Conservation (phyloP, 495 filamentous ascomycete species). For the Neurospora sp. region DNA sequence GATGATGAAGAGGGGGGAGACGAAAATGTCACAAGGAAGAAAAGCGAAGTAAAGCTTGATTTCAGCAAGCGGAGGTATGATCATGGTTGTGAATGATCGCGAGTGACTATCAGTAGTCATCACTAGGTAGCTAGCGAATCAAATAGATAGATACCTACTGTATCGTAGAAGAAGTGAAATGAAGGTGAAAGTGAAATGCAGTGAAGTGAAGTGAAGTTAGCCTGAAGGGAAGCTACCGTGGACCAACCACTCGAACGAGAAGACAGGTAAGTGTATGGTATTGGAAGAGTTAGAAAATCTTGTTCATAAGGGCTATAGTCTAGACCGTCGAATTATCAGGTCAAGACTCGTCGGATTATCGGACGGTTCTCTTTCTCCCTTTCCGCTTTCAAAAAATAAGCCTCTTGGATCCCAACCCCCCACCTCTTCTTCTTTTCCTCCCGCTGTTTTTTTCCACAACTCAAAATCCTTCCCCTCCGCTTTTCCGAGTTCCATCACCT, state of each 20-base stretch:
- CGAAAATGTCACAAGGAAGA: background rate
- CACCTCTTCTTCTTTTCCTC: background rate
- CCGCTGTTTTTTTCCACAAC: background rate
- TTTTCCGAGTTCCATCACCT: background rate
- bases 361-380: background rate
- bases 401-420: background rate
- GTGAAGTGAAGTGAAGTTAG: too few species aligned
- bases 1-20: background rate
- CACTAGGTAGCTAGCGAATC: background rate
- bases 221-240: too few species aligned
- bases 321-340: too few species aligned
- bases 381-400: background rate
- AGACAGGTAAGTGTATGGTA: too few species aligned
- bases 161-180: too few species aligned
- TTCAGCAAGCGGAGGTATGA: background rate
- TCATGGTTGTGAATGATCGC: background rate
- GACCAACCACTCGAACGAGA: too few species aligned
- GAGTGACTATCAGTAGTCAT: background rate
- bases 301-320: too few species aligned
- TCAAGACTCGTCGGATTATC: background rate
- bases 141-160: background rate
- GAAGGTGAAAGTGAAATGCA: too few species aligned
- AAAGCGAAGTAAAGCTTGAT: background rate
- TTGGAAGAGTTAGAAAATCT: too few species aligned
- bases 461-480: background rate